phyloP scores from a whole-genome alignment of 2,329 filamentous ascomycete genomes.

The Ophiognomonia clavigignenti-juglandacearum region DNA sequence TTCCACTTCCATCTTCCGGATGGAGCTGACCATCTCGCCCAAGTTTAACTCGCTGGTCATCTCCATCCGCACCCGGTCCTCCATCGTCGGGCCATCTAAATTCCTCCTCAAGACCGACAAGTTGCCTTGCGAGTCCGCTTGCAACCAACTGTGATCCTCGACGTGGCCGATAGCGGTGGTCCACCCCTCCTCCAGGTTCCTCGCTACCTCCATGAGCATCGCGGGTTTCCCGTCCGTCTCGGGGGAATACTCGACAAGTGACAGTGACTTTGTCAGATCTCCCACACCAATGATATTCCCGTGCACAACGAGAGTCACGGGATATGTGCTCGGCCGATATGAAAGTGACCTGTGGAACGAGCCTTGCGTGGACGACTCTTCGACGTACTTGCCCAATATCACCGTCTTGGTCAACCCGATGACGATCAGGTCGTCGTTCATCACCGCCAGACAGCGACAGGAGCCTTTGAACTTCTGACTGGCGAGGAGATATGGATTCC shows the following conservation, averaged over 20 bases:
- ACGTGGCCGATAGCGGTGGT: constrained; percentile 71
- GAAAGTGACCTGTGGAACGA: constrained; percentile 66
- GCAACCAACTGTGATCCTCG: constrained; percentile 69
- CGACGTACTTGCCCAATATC: constrained; percentile 50
- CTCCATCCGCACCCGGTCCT: constrained; percentile 67
- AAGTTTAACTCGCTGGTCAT: constrained; percentile 77
- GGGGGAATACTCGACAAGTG: constrained; percentile 66
- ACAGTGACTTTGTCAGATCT: constrained; percentile 90
- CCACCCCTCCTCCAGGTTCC: constrained; percentile 81
- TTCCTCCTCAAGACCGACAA: constrained; percentile 76
- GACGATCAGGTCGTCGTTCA: constrained; percentile 73
- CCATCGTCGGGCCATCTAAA: constrained; percentile 62
- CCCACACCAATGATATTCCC: constrained; percentile 75
- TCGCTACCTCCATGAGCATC: constrained; percentile 66
- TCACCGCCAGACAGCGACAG: constrained; percentile 71
- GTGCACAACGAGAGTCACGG: constrained; percentile 72
- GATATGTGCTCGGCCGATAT: constrained; percentile 78
- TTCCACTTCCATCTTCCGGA: constrained; percentile 67
- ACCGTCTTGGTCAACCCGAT: constrained; percentile 88
- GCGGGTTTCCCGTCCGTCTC: constrained; percentile 53
- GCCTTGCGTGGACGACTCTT: constrained; percentile 50
- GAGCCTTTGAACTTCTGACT: constrained; percentile 70
- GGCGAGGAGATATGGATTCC: constrained; percentile 67
- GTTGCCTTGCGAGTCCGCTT: constrained; percentile 85
- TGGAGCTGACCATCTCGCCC: constrained; percentile 90